Percentiles rank a stretch among this genome's conserved stretches.
Conservation (phyloP, 306 rosid genomes). For the Vigna trinervia region DNA sequence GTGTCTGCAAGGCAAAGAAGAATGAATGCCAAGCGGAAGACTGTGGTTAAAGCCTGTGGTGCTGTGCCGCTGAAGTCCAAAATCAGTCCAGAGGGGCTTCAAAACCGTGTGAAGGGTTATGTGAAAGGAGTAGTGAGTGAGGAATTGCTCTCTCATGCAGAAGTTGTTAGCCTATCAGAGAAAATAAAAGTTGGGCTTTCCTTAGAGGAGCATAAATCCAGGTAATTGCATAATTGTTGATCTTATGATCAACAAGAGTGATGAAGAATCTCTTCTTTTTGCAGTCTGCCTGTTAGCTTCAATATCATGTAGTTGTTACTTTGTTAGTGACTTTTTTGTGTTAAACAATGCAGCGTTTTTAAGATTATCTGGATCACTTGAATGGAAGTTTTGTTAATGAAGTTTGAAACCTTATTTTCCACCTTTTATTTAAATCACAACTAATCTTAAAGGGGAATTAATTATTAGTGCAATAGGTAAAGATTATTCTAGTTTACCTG, state of each 20-base stretch:
- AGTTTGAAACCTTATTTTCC: conserved; percentile 24
- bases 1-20: conserved; percentile 97
- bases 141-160: conserved; percentile 83
- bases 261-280: not conserved
- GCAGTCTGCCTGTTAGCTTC: conserved; percentile 1
- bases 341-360: conserved; percentile 3
- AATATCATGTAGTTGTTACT: not conserved
- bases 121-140: conserved; percentile 76
- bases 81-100: conserved; percentile 64
- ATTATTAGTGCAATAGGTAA: conserved; percentile 2
- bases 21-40: conserved; percentile 60
- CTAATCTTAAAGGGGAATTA: not conserved
- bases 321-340: not conserved
- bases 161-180: conserved; percentile 80
- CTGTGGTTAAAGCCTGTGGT: conserved; percentile 46
- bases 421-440: conserved; percentile 12
- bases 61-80: conserved; percentile 51
- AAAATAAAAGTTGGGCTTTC: conserved; percentile 86
- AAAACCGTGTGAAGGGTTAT: conserved; percentile 71
- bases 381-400: not conserved
- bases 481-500: not conserved
- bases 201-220: conserved; percentile 75
- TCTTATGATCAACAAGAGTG: conserved; percentile 5
- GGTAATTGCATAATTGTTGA: conserved; percentile 56
- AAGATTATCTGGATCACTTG: not conserved